Percentiles rank a stretch among this genome's conserved stretches.
Conservation (phyloP, 2,329 filamentous ascomycete species). For the Pseudomassariella vexata region DNA sequence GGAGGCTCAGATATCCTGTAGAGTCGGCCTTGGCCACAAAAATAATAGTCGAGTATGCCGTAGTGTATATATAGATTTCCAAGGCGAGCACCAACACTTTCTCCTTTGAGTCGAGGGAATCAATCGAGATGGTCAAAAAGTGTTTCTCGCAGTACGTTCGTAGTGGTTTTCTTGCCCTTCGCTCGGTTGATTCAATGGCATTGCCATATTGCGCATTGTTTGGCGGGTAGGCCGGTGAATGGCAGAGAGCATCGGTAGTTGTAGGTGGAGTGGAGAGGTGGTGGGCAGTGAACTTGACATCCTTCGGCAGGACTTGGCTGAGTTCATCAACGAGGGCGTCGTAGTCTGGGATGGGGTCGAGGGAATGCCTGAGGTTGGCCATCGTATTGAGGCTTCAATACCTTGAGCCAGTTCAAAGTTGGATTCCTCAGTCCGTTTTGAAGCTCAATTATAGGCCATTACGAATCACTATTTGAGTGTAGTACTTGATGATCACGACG, state of each 20-base stretch:
- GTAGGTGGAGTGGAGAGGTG: constrained; percentile 84
- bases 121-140: constrained; percentile 53
- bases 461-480: no score
- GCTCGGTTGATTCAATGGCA: constrained; percentile 53
- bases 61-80: constrained; percentile 84
- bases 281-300: constrained; percentile 61
- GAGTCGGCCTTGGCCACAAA: constrained; percentile 98
- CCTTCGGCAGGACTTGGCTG: constrained; percentile 46
- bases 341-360: constrained; percentile 11
- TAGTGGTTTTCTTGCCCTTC: constrained; percentile 27
- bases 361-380: constrained; percentile 9
- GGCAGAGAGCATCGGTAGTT: constrained; percentile 69
- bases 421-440: no score
- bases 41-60: constrained; percentile 72
- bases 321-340: constrained; percentile 33
- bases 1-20: constrained; percentile 73
- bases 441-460: no score
- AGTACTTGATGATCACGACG: no score
- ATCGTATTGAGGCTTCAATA: no score
- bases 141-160: constrained; percentile 81
- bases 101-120: constrained; percentile 18
- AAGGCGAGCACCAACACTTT: constrained; percentile 74
- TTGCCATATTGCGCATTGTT: constrained; percentile 1
- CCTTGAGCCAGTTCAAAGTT: no score
- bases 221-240: constrained; percentile 63